phyloP scores from a whole-genome alignment of 169 alveolate genomes.

The Eimeria necatrix region DNA sequence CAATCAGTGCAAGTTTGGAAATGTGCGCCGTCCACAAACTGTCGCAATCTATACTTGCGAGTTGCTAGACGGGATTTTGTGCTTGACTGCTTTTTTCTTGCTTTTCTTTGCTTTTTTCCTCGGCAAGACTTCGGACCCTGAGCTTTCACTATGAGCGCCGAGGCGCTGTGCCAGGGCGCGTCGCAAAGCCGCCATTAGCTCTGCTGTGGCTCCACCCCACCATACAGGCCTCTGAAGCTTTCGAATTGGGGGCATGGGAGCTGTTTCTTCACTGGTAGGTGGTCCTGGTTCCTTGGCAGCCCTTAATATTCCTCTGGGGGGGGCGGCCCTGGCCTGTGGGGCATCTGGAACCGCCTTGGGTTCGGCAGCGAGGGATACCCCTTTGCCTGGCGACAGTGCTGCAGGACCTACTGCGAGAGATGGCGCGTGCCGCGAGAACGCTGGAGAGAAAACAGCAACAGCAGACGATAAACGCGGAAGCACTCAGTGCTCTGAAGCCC shows the following conservation, averaged over 20 bases:
- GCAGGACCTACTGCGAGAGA: slow-evolving; percentile 54
- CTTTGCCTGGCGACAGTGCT: not conserved
- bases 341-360: not conserved
- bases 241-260: slow-evolving; percentile 50
- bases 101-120: slow-evolving; percentile 7
- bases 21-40: too few species aligned
- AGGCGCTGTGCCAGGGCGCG: slow-evolving; percentile 36
- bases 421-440: slow-evolving; percentile 50
- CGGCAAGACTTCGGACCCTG: not conserved
- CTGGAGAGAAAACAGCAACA: not conserved
- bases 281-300: slow-evolving; percentile 52
- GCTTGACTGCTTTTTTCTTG: not conserved
- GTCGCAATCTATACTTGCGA: too few species aligned
- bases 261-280: slow-evolving; percentile 34
- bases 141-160: not conserved
- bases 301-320: slow-evolving; percentile 34
- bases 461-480: not conserved
- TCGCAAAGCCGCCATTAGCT: not conserved
- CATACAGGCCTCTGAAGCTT: slow-evolving; percentile 20
- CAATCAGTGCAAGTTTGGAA: too few species aligned
- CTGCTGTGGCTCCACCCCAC: slow-evolving; percentile 24
- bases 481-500: not conserved
- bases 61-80: not conserved
- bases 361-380: not conserved
- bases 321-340: not conserved